phyloP scores from a whole-genome alignment of 2,329 filamentous ascomycete genomes.

The Aspergillus oerlinghausenensis region DNA sequence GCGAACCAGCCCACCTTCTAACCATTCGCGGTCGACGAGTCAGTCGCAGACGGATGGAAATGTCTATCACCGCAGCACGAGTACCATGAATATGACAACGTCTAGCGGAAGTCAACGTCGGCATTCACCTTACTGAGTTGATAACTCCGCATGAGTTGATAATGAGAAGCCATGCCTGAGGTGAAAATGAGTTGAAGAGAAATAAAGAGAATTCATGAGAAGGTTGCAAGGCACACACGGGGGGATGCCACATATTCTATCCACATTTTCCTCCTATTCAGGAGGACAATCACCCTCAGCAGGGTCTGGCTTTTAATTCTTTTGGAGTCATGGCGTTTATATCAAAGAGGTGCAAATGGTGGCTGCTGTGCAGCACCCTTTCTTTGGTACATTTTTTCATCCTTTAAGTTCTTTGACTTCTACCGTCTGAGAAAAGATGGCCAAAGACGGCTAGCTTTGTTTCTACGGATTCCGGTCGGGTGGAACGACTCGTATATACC shows the following conservation, averaged over 20 bases:
- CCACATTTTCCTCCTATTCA: neutral
- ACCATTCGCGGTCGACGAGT: constrained; percentile 12
- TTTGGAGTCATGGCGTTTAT: constrained; percentile 3
- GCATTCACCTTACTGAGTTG: constrained; percentile 5
- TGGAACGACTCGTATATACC: neutral
- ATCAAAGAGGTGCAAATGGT: constrained; percentile 2
- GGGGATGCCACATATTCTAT: neutral
- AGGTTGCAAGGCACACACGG: neutral
- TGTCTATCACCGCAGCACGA: constrained; percentile 11
- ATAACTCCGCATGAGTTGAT: constrained; percentile 6
- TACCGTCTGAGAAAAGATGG: constrained; percentile 8
- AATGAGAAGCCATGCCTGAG: constrained; percentile 1
- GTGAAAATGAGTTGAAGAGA: neutral
- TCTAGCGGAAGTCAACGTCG: constrained; percentile 7
- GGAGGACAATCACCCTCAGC: neutral
- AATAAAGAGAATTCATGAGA: neutral
- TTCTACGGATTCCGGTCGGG: neutral
- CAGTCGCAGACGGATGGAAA: constrained; percentile 11
- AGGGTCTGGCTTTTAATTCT: neutral
- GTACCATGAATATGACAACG: constrained; percentile 5
- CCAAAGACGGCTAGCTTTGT: neutral
- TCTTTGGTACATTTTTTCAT: neutral
- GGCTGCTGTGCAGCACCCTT: constrained; percentile 13
- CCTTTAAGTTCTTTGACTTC: neutral
- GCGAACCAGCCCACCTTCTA: constrained; percentile 10